Conservation (phyloP, 2,329 filamentous ascomycete species). For the Gyromitra esculenta region DNA sequence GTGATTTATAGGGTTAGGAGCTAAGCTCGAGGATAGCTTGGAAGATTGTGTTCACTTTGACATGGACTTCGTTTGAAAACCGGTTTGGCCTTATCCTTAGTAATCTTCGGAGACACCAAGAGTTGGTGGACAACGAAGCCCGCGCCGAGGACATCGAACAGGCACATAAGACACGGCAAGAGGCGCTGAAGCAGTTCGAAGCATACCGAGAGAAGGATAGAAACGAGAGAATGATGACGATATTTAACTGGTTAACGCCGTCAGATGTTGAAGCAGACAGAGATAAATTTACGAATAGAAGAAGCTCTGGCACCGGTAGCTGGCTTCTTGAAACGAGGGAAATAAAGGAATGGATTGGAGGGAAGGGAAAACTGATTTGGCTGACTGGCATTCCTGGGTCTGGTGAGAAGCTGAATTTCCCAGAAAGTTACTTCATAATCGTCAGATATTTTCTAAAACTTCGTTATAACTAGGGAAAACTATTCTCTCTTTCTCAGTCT, state of each 20-base stretch:
- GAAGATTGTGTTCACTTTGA: conserved; percentile 36
- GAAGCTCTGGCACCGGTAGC: conserved; percentile 21
- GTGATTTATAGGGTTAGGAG: not conserved
- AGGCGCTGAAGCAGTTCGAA: conserved; percentile 17
- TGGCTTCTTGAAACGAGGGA: conserved; percentile 23
- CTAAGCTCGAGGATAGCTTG: conserved; percentile 24
- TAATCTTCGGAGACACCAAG: conserved; percentile 40
- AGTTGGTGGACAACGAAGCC: conserved; percentile 39
- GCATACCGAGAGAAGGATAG: conserved; percentile 18
- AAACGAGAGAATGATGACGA: not conserved
- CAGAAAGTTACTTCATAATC: not conserved
- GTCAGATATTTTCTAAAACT: not conserved
- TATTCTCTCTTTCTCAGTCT: conserved; percentile 24
- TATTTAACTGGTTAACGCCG: conserved; percentile 27
- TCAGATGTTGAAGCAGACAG: conserved; percentile 13
- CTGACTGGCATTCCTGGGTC: conserved; percentile 41
- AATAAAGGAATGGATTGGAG: conserved; percentile 32
- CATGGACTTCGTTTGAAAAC: conserved; percentile 34
- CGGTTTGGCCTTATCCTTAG: conserved; percentile 30
- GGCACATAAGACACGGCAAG: conserved; percentile 34
- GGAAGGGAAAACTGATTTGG: conserved; percentile 33
- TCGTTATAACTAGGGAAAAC: conserved; percentile 27
- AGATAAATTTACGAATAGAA: conserved; percentile 10
- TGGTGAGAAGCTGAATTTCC: conserved; percentile 15
- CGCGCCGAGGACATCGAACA: conserved; percentile 42